These are phyloP conservation scores for Trichoderma parareesei DNA, from an alignment of 495 filamentous ascomycete genomes.

Conservation along the genomic window DNA sequence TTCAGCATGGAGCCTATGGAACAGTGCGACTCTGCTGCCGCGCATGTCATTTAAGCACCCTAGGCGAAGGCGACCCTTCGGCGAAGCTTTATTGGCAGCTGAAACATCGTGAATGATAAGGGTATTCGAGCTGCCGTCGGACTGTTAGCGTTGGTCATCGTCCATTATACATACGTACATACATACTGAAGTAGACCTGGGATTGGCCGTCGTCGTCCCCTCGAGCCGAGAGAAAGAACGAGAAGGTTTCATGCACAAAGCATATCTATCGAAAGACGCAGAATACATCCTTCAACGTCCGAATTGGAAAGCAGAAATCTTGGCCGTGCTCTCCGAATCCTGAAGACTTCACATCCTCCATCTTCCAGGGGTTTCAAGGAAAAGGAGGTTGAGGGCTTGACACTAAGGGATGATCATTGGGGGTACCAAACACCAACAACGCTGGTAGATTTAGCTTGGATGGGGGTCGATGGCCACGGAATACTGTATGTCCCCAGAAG, in stretches of 20 bases:
- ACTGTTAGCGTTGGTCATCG: neutral
- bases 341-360: too few species aligned
- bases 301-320: neutral
- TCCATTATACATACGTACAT: neutral
- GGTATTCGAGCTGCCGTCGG: neutral
- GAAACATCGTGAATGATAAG: constrained; percentile 8
- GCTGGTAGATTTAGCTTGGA: neutral
- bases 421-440: neutral
- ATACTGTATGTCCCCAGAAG: neutral
- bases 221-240: neutral
- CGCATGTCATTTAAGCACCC: neutral
- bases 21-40: neutral
- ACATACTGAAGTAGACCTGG: neutral
- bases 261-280: neutral
- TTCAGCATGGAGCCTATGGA: neutral
- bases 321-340: too few species aligned
- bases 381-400: neutral
- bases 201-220: neutral
- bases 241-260: neutral
- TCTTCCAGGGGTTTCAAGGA: neutral
- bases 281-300: neutral
- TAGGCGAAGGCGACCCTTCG: neutral
- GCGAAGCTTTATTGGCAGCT: neutral
- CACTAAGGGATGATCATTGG: neutral
- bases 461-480: neutral